Evolutionary conservation across 2,329 filamentous ascomycete species (phyloP).

Genomic region (Grosmannia clavigera): DNA sequence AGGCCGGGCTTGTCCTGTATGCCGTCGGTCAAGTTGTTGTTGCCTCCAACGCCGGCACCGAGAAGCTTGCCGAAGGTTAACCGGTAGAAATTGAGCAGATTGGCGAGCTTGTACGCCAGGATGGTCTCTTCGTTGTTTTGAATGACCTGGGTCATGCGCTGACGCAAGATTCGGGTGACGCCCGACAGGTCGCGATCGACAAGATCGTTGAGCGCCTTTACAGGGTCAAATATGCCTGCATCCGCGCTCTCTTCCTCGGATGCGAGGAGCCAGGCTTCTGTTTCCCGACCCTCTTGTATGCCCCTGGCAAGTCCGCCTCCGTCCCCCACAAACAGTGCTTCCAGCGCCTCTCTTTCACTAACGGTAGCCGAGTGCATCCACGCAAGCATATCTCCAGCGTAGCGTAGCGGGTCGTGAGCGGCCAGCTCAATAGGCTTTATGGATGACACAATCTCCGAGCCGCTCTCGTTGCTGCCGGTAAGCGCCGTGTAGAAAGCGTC

Average conservation of each 20-base stretch:
- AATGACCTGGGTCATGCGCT: constrained; percentile 82
- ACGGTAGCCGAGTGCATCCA: constrained; percentile 94
- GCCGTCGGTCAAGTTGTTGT: not conserved
- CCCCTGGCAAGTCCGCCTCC: constrained; percentile 78
- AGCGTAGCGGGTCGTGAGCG: constrained; percentile 82
- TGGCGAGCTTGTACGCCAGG: constrained; percentile 78
- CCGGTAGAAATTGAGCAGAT: constrained; percentile 79
- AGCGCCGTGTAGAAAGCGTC: constrained; percentile 83
- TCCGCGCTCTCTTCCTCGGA: constrained; percentile 44
- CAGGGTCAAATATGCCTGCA: constrained; percentile 57
- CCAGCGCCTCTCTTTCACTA: constrained; percentile 83
- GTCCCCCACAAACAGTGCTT: constrained; percentile 81
- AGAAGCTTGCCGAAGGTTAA: constrained; percentile 74
- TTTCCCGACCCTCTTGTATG: constrained; percentile 66
- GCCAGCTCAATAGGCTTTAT: constrained; percentile 88
- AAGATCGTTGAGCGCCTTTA: constrained; percentile 70
- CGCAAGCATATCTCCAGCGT: constrained; percentile 93
- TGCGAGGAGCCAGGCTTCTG: constrained; percentile 68
- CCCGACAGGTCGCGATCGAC: constrained; percentile 77
- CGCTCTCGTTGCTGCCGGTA: constrained; percentile 42
- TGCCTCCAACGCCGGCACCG: constrained; percentile 25
- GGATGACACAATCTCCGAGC: constrained; percentile 37
- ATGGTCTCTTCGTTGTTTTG: constrained; percentile 87
- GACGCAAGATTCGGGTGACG: constrained; percentile 71
- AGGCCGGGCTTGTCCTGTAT: constrained; percentile 43